These are phyloP conservation scores for Aspergillus eucalypticola DNA, from an alignment of 2,329 filamentous ascomycete genomes.

Conservation along the genomic window DNA sequence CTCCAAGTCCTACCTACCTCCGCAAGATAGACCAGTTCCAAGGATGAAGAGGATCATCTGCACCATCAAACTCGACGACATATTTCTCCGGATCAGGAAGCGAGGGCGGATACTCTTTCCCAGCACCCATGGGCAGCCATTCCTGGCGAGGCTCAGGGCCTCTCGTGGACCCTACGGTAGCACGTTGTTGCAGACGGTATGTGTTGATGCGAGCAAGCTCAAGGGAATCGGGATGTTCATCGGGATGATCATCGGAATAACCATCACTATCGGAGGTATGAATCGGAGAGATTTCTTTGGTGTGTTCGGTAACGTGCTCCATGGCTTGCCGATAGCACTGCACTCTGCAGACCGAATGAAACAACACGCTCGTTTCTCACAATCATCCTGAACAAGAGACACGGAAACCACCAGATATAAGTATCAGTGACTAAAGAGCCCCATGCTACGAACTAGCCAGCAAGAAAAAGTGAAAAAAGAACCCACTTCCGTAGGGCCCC, in stretches of 20 bases:
- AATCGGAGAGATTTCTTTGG: not conserved
- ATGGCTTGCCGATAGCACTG: not conserved
- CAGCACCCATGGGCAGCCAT: constrained; percentile 35
- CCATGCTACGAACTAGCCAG: too few species aligned
- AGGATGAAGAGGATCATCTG: constrained; percentile 53
- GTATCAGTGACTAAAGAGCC: too few species aligned
- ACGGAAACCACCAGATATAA: not conserved
- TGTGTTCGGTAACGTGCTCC: not conserved
- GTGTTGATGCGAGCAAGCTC: constrained; percentile 26
- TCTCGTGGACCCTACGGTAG: constrained; percentile 24
- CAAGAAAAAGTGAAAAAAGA: too few species aligned
- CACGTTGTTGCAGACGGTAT: constrained; percentile 23
- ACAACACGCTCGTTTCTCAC: not conserved
- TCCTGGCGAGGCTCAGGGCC: constrained; percentile 18
- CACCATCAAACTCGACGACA: constrained; percentile 58
- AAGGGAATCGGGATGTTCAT: constrained; percentile 19
- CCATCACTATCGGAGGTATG: constrained; percentile 2
- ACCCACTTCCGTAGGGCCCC: too few species aligned
- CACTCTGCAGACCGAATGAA: not conserved
- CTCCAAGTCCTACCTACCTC: constrained; percentile 34
- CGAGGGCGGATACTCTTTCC: constrained; percentile 53
- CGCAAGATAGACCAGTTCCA: constrained; percentile 53
- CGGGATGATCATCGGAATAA: constrained; percentile 3
- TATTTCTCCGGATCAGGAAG: constrained; percentile 54
- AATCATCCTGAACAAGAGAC: not conserved